These are phyloP conservation scores for Grammothele lineata DNA, from an alignment of 768 basidiomycete species.

Conservation along the genomic window DNA sequence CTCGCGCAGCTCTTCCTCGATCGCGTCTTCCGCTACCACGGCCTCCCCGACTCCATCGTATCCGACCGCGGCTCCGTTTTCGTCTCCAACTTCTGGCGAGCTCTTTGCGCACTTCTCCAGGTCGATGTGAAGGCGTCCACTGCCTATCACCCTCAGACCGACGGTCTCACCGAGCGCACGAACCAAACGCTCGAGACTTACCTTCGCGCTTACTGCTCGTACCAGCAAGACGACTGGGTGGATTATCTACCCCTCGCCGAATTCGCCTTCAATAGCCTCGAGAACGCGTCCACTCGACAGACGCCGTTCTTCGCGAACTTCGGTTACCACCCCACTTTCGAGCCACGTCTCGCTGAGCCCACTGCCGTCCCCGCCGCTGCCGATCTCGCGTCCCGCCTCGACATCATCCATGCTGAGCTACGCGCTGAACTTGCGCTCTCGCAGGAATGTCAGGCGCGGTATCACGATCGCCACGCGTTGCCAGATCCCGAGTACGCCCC, in stretches of 20 bases:
- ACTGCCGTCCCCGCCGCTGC: conserved; percentile 29
- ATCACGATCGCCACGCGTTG: conserved; percentile 24
- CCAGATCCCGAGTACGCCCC: conserved; percentile 26
- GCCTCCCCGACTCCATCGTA: conserved; percentile 11
- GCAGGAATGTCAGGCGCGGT: conserved; percentile 25
- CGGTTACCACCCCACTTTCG: conserved; percentile 21
- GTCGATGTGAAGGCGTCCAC: conserved; percentile 25
- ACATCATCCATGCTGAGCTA: conserved; percentile 31
- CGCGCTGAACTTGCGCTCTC: conserved; percentile 27
- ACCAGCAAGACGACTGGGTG: conserved; percentile 40
- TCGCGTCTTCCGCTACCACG: conserved; percentile 12
- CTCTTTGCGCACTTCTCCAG: not conserved
- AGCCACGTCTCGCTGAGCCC: conserved; percentile 24
- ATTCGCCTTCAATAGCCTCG: conserved; percentile 36
- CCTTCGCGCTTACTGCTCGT: conserved; percentile 31
- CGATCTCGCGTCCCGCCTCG: conserved; percentile 26
- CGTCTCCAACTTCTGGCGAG: conserved; percentile 6
- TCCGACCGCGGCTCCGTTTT: conserved; percentile 14
- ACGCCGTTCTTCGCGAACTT: conserved; percentile 5
- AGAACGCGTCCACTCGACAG: conserved; percentile 26
- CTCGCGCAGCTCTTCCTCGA: not conserved
- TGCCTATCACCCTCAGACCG: conserved; percentile 41
- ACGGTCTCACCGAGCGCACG: conserved; percentile 33
- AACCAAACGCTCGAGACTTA: conserved; percentile 36
- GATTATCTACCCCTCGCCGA: conserved; percentile 36